Evolutionary conservation across 2,329 filamentous ascomycete species (phyloP), one percentile per base, ranked within the genome.

Genomic region (Trichoderma sp.): DNA sequence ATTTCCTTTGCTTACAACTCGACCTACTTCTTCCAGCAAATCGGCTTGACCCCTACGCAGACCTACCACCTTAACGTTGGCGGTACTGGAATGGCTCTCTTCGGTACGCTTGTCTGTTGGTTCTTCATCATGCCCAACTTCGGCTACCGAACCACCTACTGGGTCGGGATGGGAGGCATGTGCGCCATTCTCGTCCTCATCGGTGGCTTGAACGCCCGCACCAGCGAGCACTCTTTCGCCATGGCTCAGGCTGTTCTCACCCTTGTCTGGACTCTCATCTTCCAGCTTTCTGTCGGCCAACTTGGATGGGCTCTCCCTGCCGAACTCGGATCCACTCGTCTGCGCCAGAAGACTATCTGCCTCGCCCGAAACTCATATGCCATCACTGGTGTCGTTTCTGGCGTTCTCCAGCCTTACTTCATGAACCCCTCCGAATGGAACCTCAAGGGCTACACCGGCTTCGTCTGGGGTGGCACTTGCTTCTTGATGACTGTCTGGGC

Each of bases 281-380:
- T 82, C 73, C 81, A 81, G 62, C 73, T 83, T 24, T 81, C 82
- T 0, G 78, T 80, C n/a, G 82, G 82, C 6, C 82, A 81, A 56
- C 77, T 83, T 72, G 67, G 78, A 73, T 78, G 80, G 81, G 68
- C 82, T 75, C 72, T 80, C 74, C 63, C 79, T 1, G 78, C 80
- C 0, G 80, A 81, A 51, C 82, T 86, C 6, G 86, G 86, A 0
- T 87, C 86, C 0, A 86, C 85, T 0, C 83, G 87, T 9, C 83
- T 89, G 47, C 85, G 86, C 73, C 82, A 84, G 56, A 88, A 88
- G 80, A 87, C 87, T 0, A 85, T 88, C 18, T 86, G 87, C 4
- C 79, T 89, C 67, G 84, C 86, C 2, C 81, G 87, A 15, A 77
- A 79, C 0, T 78, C 78, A 0, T 81, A 81, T 70, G 81, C 88